Evolutionary conservation across 169 alveolate genomes (phyloP).

Genomic region (Eimeria brunetti): DNA sequence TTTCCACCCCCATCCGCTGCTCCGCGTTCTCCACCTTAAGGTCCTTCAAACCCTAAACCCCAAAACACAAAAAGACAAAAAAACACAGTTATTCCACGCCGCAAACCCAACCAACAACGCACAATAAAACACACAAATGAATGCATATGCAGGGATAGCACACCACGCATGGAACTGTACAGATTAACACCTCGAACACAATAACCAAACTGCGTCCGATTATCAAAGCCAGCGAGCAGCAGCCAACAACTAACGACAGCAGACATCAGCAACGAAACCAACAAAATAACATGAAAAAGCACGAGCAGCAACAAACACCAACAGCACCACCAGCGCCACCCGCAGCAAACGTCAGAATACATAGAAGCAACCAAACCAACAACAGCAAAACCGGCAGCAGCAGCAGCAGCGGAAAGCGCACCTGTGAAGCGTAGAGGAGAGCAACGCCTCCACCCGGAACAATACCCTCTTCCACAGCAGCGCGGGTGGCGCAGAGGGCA

Average conservation of each 20-base stretch:
- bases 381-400: not conserved
- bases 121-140: too few species aligned
- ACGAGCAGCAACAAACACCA: not conserved
- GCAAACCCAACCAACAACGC: not conserved
- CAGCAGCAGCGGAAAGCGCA: not conserved
- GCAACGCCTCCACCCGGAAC: slow-evolving; percentile 99
- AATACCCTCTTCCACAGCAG: slow-evolving; percentile 99
- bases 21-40: slow-evolving; percentile 91
- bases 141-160: too few species aligned
- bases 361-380: not conserved
- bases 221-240: too few species aligned
- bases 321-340: not conserved
- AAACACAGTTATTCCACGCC: not conserved
- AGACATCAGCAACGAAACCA: not conserved
- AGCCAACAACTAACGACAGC: not conserved
- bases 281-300: not conserved
- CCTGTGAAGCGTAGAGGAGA: slow-evolving; percentile 80
- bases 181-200: too few species aligned
- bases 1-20: slow-evolving; percentile 96
- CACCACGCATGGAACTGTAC: too few species aligned
- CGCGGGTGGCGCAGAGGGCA: slow-evolving; percentile 99
- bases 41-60: slow-evolving; percentile 63
- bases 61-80: not conserved
- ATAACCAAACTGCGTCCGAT: too few species aligned
- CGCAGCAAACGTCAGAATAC: not conserved